Base-by-base conservation (phyloP, 2,329 filamentous ascomycete species). In the Sporothrix humicola region DNA sequence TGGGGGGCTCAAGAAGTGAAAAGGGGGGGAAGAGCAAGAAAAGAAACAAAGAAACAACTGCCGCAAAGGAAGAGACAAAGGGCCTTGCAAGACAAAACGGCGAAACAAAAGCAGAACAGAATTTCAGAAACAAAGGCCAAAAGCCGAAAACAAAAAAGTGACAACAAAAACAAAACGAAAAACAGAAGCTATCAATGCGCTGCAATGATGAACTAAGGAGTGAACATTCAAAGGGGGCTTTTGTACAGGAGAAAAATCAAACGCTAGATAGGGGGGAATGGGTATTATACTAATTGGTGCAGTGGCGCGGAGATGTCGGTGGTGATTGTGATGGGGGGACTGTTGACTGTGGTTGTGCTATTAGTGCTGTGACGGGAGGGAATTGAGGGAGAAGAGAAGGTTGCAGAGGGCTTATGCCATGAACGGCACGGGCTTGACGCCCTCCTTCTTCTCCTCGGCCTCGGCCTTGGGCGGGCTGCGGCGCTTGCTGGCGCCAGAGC, bases 361-460 rank as follows among this genome's bases (percentile, higher is more conserved):
- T 65, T 65, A 66, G 20, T 46, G 20, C n/a, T 66, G 20, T n/a
- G 20, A 9, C 13, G 61, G 42, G 4, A 26, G 15, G n/a, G 52
- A 52, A 26, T 10, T 9, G 31, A 8, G 52, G 13, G 26, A 7
- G 37, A 26, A 63, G 44, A 17, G 48, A 58, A 17, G 5, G 44
- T 20, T 48, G n/a, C 31, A 61, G 1, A 26, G 15, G 15, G 46
- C n/a, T 54, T 59, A 76, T 73, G 73, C 72, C 52, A 65, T 68
- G 42, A 76, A 75, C 2, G 71, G 71, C 50, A 66, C 44, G 12
- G 73, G 68, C 23, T 56, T 50, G 46, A 73, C 8, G 2, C 70
- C 73, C 26, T 66, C 52, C 23, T 68, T 66, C 63, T 61, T 42
- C 7, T 50, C 5, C 13, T 58, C 9, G 12, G 20, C 17, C 17